phyloP scores from a whole-genome alignment of 306 rosid species.

The Lathyrus sativus region DNA sequence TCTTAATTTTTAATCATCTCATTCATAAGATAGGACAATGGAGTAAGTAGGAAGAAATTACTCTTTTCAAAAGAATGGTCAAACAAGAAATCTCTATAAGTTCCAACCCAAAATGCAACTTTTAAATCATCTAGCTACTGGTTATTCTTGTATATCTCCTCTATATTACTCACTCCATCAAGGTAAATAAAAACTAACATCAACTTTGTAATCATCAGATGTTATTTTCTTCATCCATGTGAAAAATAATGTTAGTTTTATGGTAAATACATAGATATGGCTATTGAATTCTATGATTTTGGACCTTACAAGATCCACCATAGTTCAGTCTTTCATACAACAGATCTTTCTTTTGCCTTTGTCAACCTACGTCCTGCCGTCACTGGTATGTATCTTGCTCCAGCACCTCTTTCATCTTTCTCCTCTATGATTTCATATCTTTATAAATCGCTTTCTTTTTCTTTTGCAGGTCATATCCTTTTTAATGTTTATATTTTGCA shows the following conservation, averaged over 20 bases:
- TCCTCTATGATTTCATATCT: constrained; percentile 20
- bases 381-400: background rate
- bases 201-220: background rate
- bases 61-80: background rate
- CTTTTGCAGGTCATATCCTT: constrained; percentile 95
- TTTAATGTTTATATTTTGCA: background rate
- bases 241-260: constrained; percentile 12
- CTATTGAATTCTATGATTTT: constrained; percentile 55
- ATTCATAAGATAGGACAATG: constrained; percentile 4
- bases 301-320: constrained; percentile 69
- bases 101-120: constrained; percentile 3
- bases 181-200: constrained; percentile 21
- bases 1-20: constrained; percentile 6
- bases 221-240: constrained; percentile 15
- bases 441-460: constrained; percentile 30
- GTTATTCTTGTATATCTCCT: constrained; percentile 20
- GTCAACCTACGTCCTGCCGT: constrained; percentile 80
- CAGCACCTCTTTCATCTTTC: constrained; percentile 17
- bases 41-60: constrained; percentile 19
- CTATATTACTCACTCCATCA: background rate
- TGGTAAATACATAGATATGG: constrained; percentile 51
- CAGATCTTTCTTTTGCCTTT: constrained; percentile 67
- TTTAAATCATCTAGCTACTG: background rate
- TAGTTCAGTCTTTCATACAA: constrained; percentile 64
- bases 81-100: constrained; percentile 16